A percentile compares a stretch with the other conserved stretches of the same genome.
Conservation (phyloP, 352 stramenopile genomes). For the Globisporangium cylindrosporum region DNA sequence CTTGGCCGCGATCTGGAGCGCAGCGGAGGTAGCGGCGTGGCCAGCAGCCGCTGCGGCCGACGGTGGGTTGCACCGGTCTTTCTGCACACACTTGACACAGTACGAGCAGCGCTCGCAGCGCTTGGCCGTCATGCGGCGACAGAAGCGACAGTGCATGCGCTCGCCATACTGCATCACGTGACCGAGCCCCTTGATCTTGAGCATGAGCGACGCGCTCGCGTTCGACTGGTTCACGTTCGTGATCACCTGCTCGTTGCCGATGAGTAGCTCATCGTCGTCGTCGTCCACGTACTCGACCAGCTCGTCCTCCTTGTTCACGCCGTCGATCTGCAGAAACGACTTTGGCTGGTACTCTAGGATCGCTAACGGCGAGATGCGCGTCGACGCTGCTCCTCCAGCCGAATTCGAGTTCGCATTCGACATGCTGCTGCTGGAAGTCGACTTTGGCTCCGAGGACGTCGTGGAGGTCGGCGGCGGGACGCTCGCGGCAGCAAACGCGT, state of each 20-base stretch:
- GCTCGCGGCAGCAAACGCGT: slow-evolving; percentile 17
- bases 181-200: slow-evolving; percentile 66
- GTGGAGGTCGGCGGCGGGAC: slow-evolving; percentile 3
- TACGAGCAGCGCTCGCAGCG: slow-evolving; percentile 58
- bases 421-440: slow-evolving; percentile 2
- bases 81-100: slow-evolving; percentile 77
- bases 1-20: not conserved
- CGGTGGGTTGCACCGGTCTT: slow-evolving; percentile 47
- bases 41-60: not conserved
- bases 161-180: slow-evolving; percentile 75
- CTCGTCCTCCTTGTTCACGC: slow-evolving; percentile 44
- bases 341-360: slow-evolving; percentile 78
- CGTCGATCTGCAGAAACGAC: slow-evolving; percentile 59
- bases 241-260: slow-evolving; percentile 53
- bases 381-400: slow-evolving; percentile 11
- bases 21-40: not conserved
- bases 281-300: slow-evolving; percentile 64
- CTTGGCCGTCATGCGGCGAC: slow-evolving; percentile 75
- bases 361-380: slow-evolving; percentile 28
- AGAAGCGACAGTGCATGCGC: slow-evolving; percentile 61
- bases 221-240: slow-evolving; percentile 74
- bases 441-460: slow-evolving; percentile 7
- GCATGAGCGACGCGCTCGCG: slow-evolving; percentile 63
- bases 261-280: slow-evolving; percentile 59
- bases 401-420: slow-evolving; percentile 10